phyloP scores from a whole-genome alignment of 805 yeast species.

The Zygotorulaspora danielsina region DNA sequence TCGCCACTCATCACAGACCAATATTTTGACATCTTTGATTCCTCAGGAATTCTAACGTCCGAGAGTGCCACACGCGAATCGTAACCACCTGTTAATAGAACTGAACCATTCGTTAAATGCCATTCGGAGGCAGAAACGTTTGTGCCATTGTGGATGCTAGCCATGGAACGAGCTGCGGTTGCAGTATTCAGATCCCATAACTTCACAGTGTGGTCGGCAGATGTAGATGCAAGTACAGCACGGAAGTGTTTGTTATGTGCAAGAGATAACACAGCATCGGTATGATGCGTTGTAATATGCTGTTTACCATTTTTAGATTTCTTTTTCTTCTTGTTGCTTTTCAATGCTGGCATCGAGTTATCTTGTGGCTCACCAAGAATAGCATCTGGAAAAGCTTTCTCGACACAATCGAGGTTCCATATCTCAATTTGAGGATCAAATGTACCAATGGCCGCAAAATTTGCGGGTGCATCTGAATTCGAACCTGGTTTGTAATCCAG shows the following conservation, averaged over 20 bases:
- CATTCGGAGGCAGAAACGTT: slow-evolving; percentile 83
- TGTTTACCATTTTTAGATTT: slow-evolving; percentile 45
- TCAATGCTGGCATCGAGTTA: slow-evolving; percentile 34
- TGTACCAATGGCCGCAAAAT: slow-evolving; percentile 94
- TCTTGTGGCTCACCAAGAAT: slow-evolving; percentile 76
- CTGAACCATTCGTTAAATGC: slow-evolving; percentile 65
- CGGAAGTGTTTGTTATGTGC: slow-evolving; percentile 78
- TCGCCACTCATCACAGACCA: slow-evolving; percentile 64
- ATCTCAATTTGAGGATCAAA: slow-evolving; percentile 96
- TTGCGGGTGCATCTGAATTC: slow-evolving; percentile 56
- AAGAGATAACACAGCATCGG: slow-evolving; percentile 87
- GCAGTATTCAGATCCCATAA: slow-evolving; percentile 86
- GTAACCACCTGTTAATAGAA: slow-evolving; percentile 87
- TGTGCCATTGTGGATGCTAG: slow-evolving; percentile 63
- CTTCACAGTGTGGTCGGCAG: slow-evolving; percentile 92
- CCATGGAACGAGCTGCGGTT: slow-evolving; percentile 71
- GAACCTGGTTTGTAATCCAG: slow-evolving; percentile 65
- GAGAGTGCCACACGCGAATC: slow-evolving; percentile 77
- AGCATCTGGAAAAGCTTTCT: slow-evolving; percentile 90
- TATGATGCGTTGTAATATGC: slow-evolving; percentile 72
- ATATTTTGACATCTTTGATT: slow-evolving; percentile 52
- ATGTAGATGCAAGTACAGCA: slow-evolving; percentile 84
- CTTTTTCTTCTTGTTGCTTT: slow-evolving; percentile 49
- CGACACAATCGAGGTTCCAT: slow-evolving; percentile 91
- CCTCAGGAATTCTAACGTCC: slow-evolving; percentile 76